Conservation (phyloP, 2,329 filamentous ascomycete genomes). For the Juglanconis sp. region DNA sequence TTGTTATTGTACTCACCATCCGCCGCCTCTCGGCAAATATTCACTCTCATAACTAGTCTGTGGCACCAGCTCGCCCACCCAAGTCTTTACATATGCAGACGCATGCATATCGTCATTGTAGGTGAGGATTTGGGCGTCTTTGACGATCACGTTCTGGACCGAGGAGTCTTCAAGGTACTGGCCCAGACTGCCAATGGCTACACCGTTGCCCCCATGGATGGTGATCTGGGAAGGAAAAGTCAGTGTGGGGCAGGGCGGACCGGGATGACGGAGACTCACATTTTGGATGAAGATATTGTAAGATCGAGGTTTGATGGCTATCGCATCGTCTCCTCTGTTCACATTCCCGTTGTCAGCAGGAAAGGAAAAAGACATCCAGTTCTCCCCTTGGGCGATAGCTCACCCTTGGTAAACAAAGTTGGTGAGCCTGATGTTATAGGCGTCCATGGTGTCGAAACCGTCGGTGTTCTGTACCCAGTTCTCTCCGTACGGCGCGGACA, state of each 20-base stretch:
- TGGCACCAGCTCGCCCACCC: constrained; percentile 45
- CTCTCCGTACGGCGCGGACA: constrained; percentile 44
- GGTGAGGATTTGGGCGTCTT: constrained; percentile 42
- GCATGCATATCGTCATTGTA: constrained; percentile 46
- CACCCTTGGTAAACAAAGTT: constrained; percentile 51
- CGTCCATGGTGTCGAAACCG: constrained; percentile 57
- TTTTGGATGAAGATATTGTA: constrained; percentile 49
- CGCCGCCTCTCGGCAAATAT: constrained; percentile 46
- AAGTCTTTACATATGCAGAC: constrained; percentile 54
- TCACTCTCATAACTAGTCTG: constrained; percentile 47
- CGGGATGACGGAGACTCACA: constrained; percentile 22
- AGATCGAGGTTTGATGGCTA: constrained; percentile 54
- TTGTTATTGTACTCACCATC: constrained; percentile 28
- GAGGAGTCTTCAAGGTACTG: constrained; percentile 53
- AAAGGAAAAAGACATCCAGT: neutral
- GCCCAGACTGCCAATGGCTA: constrained; percentile 53
- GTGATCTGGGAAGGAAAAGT: constrained; percentile 26
- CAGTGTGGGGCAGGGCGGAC: neutral
- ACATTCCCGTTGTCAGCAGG: neutral
- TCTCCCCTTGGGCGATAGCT: neutral
- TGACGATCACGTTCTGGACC: constrained; percentile 46
- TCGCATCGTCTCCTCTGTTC: constrained; percentile 48
- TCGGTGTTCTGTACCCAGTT: constrained; percentile 59
- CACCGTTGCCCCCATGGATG: constrained; percentile 52
- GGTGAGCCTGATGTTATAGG: constrained; percentile 43